These are phyloP conservation scores for Sphaerobolus stellatus DNA, from an alignment of 1,284 basidiomycete genomes.

Conservation along the genomic window DNA sequence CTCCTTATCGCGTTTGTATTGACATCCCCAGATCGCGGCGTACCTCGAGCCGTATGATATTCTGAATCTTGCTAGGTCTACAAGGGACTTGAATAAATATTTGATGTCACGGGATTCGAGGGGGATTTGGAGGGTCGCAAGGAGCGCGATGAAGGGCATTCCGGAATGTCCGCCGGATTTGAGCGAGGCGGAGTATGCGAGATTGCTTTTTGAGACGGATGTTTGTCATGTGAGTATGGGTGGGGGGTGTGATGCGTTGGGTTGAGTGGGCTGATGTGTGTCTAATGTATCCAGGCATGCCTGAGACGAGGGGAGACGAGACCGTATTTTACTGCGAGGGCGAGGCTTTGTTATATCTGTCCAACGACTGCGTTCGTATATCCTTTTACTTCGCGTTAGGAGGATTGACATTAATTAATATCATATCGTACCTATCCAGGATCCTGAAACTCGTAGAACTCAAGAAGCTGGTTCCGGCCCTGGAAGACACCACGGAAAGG, in stretches of 20 bases:
- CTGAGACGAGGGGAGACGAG: conserved; percentile 2
- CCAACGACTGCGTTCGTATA: background rate
- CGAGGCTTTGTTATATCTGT: conserved; percentile 9
- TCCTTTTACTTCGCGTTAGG: background rate
- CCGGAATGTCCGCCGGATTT: conserved; percentile 33
- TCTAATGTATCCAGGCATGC: conserved; percentile 1
- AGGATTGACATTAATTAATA: too few species aligned
- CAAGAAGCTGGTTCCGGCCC: too few species aligned
- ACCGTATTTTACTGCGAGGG: background rate
- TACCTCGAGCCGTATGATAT: conserved; percentile 30
- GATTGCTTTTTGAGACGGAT: conserved; percentile 26
- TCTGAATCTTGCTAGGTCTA: conserved; percentile 30
- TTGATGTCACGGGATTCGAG: conserved; percentile 24
- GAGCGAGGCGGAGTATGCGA: conserved; percentile 34
- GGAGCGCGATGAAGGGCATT: conserved; percentile 23
- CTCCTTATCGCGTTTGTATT: conserved; percentile 42
- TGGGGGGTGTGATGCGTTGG: background rate
- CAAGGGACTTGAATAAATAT: conserved; percentile 29
- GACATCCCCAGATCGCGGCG: conserved; percentile 33
- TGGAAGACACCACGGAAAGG: too few species aligned
- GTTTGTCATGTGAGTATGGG: conserved; percentile 16
- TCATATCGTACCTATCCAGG: too few species aligned
- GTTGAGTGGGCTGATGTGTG: background rate
- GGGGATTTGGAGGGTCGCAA: conserved; percentile 30
- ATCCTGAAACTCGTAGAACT: too few species aligned